Evolutionary conservation across 108 stramenopile genomes (phyloP).

Genomic region (Nitzschia sp.): DNA sequence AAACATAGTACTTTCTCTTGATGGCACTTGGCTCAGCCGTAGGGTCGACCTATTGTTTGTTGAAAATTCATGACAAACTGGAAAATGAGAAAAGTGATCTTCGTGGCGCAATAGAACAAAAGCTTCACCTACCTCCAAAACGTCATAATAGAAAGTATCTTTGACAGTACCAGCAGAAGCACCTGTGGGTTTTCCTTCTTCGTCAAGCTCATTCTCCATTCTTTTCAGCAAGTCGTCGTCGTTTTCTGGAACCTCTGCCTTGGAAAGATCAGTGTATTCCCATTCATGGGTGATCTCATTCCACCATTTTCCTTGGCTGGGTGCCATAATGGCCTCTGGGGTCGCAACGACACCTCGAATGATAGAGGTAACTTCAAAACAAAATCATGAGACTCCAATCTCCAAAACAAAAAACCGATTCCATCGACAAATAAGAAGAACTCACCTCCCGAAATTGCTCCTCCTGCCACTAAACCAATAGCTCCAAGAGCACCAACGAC

Average conservation of each 20-base stretch:
- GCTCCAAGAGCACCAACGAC: slow-evolving; percentile 23
- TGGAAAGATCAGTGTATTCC: slow-evolving; percentile 53
- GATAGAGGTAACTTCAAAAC: slow-evolving; percentile 29
- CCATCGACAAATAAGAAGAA: too few relatives aligned
- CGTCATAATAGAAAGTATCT: slow-evolving; percentile 73
- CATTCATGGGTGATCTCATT: slow-evolving; percentile 66
- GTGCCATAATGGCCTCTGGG: slow-evolving; percentile 60
- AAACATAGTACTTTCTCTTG: slow-evolving; percentile 87
- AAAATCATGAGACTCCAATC: too few relatives aligned
- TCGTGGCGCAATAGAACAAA: not conserved
- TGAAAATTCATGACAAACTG: too few relatives aligned
- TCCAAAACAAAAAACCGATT: too few relatives aligned
- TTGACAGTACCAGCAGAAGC: slow-evolving; percentile 46
- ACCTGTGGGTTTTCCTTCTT: slow-evolving; percentile 7
- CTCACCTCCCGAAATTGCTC: slow-evolving; percentile 20
- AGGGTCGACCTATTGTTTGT: slow-evolving; percentile 28
- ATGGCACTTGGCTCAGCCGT: slow-evolving; percentile 74
- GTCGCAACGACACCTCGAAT: slow-evolving; percentile 60
- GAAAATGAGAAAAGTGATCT: too few relatives aligned
- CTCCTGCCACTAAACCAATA: slow-evolving; percentile 35
- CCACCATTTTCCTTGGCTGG: slow-evolving; percentile 79
- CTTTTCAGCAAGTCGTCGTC: slow-evolving; percentile 62
- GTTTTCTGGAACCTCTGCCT: slow-evolving; percentile 54
- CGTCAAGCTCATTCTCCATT: slow-evolving; percentile 46
- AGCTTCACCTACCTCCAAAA: slow-evolving; percentile 48